A percentile compares a stretch with the other conserved stretches of the same genome.
Conservation (phyloP, 495 filamentous ascomycete species). For the Aspergillus coremiiformis region DNA sequence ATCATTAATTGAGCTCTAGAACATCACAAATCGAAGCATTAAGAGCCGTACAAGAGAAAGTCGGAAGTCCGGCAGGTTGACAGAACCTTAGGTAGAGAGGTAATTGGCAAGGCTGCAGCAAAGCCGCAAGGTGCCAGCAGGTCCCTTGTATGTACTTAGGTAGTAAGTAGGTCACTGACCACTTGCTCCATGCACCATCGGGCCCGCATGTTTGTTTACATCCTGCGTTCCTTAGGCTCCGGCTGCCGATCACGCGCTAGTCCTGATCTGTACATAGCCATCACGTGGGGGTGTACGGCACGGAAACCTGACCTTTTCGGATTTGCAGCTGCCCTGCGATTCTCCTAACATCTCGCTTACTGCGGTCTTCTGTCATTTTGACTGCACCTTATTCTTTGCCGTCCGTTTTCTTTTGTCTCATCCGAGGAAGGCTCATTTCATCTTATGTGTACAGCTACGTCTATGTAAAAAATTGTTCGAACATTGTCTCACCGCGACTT, state of each 20-base stretch:
- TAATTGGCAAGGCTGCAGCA: background rate
- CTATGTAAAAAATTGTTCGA: background rate
- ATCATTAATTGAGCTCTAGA: slow-evolving; percentile 7
- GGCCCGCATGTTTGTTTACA: slow-evolving; percentile 33
- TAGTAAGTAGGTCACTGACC: slow-evolving; percentile 7
- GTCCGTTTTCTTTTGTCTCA: background rate
- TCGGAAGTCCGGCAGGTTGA: background rate
- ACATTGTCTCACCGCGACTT: background rate
- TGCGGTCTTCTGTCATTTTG: background rate
- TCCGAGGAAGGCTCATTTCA: background rate
- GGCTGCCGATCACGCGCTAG: slow-evolving; percentile 27
- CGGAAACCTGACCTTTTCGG: slow-evolving; percentile 18
- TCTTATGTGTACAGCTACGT: background rate
- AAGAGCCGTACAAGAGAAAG: background rate
- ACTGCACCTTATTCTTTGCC: background rate
- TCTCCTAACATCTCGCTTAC: background rate
- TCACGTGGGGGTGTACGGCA: slow-evolving; percentile 24
- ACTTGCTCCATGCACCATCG: slow-evolving; percentile 15
- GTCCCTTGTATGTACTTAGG: background rate
- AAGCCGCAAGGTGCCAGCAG: slow-evolving; percentile 1
- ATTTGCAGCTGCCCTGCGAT: slow-evolving; percentile 4
- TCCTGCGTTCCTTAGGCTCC: slow-evolving; percentile 33
- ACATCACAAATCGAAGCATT: slow-evolving; percentile 2
- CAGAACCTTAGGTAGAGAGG: background rate
- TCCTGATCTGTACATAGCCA: slow-evolving; percentile 17